A percentile compares a stretch with the other conserved stretches of the same genome.
Evolutionary conservation across 108 stramenopile genomes (phyloP).

Genomic region (Nitzschia putrida): DNA sequence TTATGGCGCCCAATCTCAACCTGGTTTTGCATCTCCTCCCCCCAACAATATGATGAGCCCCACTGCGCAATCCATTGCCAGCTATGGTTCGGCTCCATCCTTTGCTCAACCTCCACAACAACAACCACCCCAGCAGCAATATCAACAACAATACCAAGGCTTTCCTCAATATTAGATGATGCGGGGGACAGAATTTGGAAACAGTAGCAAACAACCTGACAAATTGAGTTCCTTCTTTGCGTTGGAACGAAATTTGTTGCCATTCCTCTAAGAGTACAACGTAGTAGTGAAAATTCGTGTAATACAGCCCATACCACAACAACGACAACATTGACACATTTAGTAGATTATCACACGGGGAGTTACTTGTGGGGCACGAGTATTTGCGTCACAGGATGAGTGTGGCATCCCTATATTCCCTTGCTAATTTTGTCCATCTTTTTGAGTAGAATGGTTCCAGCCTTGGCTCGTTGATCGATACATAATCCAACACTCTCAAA

Average conservation of each 20-base stretch:
- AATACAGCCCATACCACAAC: too few species aligned
- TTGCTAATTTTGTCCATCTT: slow-evolving; percentile 76
- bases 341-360: too few species aligned
- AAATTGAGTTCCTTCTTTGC: too few species aligned
- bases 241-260: too few species aligned
- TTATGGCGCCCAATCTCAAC: slow-evolving; percentile 4
- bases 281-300: too few species aligned
- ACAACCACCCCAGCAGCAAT: slow-evolving; percentile 7
- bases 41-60: slow-evolving; percentile 28
- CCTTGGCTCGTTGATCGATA: slow-evolving; percentile 59
- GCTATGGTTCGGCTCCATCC: slow-evolving; percentile 64
- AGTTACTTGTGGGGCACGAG: too few species aligned
- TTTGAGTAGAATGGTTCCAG: slow-evolving; percentile 47
- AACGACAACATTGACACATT: too few species aligned
- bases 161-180: slow-evolving; percentile 13
- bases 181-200: too few species aligned
- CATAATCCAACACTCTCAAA: slow-evolving; percentile 77
- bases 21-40: neutral
- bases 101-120: slow-evolving; percentile 58
- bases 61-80: slow-evolving; percentile 26
- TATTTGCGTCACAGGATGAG: too few species aligned
- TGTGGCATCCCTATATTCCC: slow-evolving; percentile 11
- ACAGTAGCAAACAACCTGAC: too few species aligned
- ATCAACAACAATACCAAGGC: slow-evolving; percentile 18
- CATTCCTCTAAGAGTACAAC: too few species aligned